Evolutionary conservation across 331 rosid genomes (phyloP).

Genomic region (Acacia concinna): DNA sequence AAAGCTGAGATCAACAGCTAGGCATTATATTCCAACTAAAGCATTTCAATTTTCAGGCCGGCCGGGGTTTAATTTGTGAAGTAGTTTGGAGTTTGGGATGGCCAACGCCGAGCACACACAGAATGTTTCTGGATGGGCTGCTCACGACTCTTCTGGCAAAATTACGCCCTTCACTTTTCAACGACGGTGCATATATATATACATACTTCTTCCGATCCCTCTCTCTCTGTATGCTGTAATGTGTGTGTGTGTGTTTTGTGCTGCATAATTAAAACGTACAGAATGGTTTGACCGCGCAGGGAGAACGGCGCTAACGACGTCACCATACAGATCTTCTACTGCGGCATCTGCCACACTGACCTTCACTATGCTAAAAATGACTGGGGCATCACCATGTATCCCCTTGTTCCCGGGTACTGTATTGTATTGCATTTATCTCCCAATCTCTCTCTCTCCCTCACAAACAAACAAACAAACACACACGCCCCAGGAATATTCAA

Average conservation of each 20-base stretch:
- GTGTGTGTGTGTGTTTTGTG: too few relatives aligned
- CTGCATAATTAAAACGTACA: not conserved
- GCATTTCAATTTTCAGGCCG: too few relatives aligned
- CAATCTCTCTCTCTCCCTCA: not conserved
- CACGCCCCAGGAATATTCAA: not conserved
- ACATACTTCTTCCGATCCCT: too few relatives aligned
- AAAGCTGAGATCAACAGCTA: too few relatives aligned
- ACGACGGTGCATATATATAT: conserved; percentile 60
- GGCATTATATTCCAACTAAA: too few relatives aligned
- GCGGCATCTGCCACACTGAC: conserved; percentile 86
- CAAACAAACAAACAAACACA: not conserved
- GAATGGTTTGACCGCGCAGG: conserved; percentile 32
- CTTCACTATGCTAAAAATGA: conserved; percentile 59
- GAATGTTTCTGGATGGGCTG: conserved; percentile 84
- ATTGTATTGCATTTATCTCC: not conserved
- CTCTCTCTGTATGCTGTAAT: not conserved
- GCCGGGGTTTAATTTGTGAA: too few relatives aligned
- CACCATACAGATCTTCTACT: conserved; percentile 56
- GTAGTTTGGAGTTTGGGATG: conserved; percentile 17
- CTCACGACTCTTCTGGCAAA: conserved; percentile 72
- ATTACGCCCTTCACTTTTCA: conserved; percentile 61
- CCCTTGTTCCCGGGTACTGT: conserved; percentile 62
- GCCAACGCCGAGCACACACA: conserved; percentile 76
- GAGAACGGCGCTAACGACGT: conserved; percentile 69
- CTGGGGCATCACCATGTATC: conserved; percentile 71